Conservation (phyloP, 805 yeast species). For the Ogataea henricii region DNA sequence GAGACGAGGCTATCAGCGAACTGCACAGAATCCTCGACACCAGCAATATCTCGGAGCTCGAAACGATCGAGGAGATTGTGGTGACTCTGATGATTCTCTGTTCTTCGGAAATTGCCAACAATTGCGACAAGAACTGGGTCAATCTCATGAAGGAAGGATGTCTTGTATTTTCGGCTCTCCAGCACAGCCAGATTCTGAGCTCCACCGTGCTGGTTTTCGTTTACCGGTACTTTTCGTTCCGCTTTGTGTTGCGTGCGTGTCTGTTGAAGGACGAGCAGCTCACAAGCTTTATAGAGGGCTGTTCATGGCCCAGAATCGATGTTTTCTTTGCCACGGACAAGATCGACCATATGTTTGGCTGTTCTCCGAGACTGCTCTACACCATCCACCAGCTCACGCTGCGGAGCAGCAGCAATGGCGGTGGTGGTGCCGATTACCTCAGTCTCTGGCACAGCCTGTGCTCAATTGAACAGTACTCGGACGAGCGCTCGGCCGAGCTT, state of each 20-base stretch:
- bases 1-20: conserved; percentile 33
- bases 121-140: conserved; percentile 33
- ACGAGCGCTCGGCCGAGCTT: conserved; percentile 14
- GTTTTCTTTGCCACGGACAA: conserved; percentile 25
- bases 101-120: conserved; percentile 35
- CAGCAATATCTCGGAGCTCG: conserved; percentile 22
- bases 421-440: conserved; percentile 2
- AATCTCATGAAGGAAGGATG: conserved; percentile 34
- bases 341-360: conserved; percentile 38
- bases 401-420: conserved; percentile 9
- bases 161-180: conserved; percentile 29
- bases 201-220: conserved; percentile 32
- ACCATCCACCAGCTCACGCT: conserved; percentile 27
- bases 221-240: conserved; percentile 34
- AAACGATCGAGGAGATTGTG: conserved; percentile 30
- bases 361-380: conserved; percentile 34
- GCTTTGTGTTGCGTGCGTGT: conserved; percentile 32
- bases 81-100: conserved; percentile 34
- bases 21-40: conserved; percentile 32
- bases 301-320: conserved; percentile 31
- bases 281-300: conserved; percentile 14
- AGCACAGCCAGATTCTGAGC: conserved; percentile 21
- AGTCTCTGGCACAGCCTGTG: conserved; percentile 17
- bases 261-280: conserved; percentile 27
- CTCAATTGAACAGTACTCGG: conserved; percentile 11